Evolutionary conservation across 768 basidiomycete species (phyloP).

Genomic region (Gloeopeniophorella convolvens): DNA sequence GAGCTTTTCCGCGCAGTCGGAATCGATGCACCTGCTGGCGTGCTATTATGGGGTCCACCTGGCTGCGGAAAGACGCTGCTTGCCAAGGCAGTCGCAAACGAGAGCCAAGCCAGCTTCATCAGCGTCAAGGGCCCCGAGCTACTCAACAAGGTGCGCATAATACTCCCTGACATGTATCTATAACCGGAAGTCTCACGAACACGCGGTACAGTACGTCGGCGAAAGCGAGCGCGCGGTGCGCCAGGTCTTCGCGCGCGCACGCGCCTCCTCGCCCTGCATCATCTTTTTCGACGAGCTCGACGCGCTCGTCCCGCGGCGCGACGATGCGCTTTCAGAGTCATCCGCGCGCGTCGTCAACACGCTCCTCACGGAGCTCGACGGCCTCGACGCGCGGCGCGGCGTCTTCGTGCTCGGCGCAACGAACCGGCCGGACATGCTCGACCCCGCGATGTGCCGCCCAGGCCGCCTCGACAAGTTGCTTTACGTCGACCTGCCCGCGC

Average conservation of each 20-base stretch:
- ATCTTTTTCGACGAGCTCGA: conserved; percentile 96
- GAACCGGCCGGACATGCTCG: conserved; percentile 95
- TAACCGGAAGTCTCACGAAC: background rate
- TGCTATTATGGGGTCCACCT: conserved; percentile 97
- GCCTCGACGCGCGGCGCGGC: conserved; percentile 76
- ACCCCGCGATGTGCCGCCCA: conserved; percentile 97
- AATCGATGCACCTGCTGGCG: conserved; percentile 87
- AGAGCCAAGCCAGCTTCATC: conserved; percentile 93
- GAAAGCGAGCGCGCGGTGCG: conserved; percentile 94
- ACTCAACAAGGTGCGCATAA: conserved; percentile 76
- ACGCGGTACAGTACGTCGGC: conserved; percentile 72
- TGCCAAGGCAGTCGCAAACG: conserved; percentile 98
- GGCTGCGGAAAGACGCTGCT: conserved; percentile 97
- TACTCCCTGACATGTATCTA: background rate
- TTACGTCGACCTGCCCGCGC: conserved; percentile 81
- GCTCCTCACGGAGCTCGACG: conserved; percentile 88
- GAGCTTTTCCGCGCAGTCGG: conserved; percentile 86
- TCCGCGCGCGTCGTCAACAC: conserved; percentile 93
- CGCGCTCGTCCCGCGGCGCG: conserved; percentile 83
- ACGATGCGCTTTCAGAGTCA: conserved; percentile 84
- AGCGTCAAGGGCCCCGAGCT: conserved; percentile 97
- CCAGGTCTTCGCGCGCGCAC: conserved; percentile 89
- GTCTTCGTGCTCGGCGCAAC: conserved; percentile 95
- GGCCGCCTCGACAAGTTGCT: conserved; percentile 90
- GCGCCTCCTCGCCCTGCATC: conserved; percentile 90